Evolutionary conservation across 768 basidiomycete genomes (phyloP).

Genomic region (Rubroboletus pulcherrimus): DNA sequence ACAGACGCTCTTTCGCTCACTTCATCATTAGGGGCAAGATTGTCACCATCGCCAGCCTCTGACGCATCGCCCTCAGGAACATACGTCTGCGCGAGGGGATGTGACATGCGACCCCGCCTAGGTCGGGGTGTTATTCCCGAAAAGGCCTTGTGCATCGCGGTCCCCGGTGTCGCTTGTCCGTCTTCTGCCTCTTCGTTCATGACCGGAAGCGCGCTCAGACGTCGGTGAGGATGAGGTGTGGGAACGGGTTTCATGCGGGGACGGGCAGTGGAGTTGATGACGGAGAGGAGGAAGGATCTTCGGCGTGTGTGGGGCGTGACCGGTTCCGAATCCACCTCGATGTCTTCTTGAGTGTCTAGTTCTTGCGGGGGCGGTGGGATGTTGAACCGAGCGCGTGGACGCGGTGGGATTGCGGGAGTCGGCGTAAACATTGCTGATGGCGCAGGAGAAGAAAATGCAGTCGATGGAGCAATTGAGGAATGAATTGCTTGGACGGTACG

Average conservation of each 20-base stretch:
- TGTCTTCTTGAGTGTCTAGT: conserved; percentile 33
- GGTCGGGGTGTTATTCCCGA: conserved; percentile 64
- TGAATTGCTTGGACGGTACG: conserved; percentile 25
- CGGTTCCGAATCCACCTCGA: conserved; percentile 39
- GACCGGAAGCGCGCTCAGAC: conserved; percentile 61
- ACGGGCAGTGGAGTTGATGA: conserved; percentile 78
- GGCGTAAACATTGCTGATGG: conserved; percentile 61
- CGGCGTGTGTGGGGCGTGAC: conserved; percentile 71
- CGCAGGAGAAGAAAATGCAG: conserved; percentile 51
- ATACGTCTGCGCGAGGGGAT: conserved; percentile 61
- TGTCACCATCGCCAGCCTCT: conserved; percentile 24
- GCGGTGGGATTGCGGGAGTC: conserved; percentile 62
- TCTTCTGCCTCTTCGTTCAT: conserved; percentile 33
- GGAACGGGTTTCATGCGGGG: conserved; percentile 49
- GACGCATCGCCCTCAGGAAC: conserved; percentile 34
- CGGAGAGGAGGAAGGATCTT: conserved; percentile 76
- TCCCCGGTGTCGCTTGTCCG: conserved; percentile 30
- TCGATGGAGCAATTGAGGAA: conserved; percentile 38
- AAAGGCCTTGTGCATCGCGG: conserved; percentile 49
- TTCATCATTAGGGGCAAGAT: conserved; percentile 36
- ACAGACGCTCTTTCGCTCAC: conserved; percentile 60
- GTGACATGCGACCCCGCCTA: conserved; percentile 49
- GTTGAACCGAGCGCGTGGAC: conserved; percentile 59
- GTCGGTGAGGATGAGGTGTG: conserved; percentile 47
- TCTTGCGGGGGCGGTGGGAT: conserved; percentile 44